A percentile compares a stretch with the other conserved stretches of the same genome.
Conservation (phyloP, 148 eudicot species). For the Chenopodium album region DNA sequence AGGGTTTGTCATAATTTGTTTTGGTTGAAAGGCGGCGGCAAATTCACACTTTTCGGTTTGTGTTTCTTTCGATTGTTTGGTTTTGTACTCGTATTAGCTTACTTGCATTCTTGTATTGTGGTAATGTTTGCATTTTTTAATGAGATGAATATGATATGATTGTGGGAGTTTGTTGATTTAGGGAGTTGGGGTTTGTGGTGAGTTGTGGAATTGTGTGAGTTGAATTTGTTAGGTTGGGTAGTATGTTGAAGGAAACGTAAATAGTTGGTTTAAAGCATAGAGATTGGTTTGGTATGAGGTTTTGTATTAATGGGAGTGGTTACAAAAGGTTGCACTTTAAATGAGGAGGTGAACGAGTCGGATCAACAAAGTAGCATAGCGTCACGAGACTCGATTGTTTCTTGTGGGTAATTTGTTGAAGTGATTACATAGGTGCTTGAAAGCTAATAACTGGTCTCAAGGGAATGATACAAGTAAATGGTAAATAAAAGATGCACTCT, state of each 20-base stretch:
- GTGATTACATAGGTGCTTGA: not conserved
- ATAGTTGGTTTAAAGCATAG: not conserved
- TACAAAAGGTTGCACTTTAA: not conserved
- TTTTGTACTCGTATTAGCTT: not conserved
- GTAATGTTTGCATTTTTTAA: not conserved
- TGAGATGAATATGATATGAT: not conserved
- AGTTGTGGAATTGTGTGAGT: not conserved
- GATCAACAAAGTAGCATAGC: not conserved
- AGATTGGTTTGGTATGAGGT: not conserved
- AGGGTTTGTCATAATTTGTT: conserved; percentile 65
- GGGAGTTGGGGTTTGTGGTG: not conserved
- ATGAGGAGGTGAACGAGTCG: not conserved
- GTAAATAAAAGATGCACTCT: not conserved
- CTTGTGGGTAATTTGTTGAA: not conserved
- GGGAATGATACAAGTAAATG: not conserved
- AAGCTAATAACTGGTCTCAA: not conserved
- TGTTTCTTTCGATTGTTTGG: not conserved
- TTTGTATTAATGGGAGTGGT: not conserved
- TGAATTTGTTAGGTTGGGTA: not conserved
- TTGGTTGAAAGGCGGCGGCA: conserved; percentile 94
- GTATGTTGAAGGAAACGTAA: not conserved
- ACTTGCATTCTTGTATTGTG: not conserved
- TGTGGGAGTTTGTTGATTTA: too few species aligned
- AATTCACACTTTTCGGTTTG: conserved; percentile 61
- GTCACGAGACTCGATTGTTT: not conserved